A percentile compares a stretch with the other conserved stretches of the same genome.
Conservation (phyloP, 208 protist species). For the Leptomonas pyrrhocoris region DNA sequence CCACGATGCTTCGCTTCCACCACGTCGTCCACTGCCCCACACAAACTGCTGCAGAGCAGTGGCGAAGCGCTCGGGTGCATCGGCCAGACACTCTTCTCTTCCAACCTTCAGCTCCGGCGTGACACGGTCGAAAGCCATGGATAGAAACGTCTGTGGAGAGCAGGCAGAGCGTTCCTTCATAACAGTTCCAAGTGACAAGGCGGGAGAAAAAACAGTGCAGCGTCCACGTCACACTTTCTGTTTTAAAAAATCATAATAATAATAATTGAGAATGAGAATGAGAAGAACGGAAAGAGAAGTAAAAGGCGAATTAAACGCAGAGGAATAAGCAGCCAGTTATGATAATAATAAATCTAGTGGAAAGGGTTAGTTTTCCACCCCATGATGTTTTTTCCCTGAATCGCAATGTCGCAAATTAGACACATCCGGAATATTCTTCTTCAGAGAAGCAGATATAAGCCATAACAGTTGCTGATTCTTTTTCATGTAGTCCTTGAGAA, state of each 20-base stretch:
- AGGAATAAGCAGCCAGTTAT: too few species aligned
- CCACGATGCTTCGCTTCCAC: not conserved
- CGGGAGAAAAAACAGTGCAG: not conserved
- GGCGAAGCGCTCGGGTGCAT: slow-evolving; percentile 21
- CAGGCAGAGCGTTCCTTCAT: not conserved
- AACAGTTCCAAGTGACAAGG: not conserved
- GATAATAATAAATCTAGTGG: too few species aligned
- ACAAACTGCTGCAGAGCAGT: slow-evolving; percentile 27
- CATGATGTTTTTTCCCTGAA: too few species aligned
- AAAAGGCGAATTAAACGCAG: not conserved
- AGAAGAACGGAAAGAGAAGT: slow-evolving; percentile 1
- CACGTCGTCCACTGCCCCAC: slow-evolving; percentile 1
- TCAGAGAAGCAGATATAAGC: too few species aligned
- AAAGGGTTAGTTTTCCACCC: too few species aligned
- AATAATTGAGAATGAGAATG: not conserved
- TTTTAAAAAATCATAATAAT: too few species aligned
- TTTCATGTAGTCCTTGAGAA: too few species aligned
- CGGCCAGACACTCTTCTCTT: not conserved
- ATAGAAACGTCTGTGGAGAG: too few species aligned
- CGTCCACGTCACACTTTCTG: not conserved
- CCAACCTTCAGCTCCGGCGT: not conserved
- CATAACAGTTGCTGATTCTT: too few species aligned
- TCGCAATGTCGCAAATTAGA: too few species aligned
- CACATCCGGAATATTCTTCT: too few species aligned
- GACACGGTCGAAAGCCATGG: slow-evolving; percentile 11